phyloP scores from a whole-genome alignment of 2,329 filamentous ascomycete genomes.

The Botrytis byssoidea region DNA sequence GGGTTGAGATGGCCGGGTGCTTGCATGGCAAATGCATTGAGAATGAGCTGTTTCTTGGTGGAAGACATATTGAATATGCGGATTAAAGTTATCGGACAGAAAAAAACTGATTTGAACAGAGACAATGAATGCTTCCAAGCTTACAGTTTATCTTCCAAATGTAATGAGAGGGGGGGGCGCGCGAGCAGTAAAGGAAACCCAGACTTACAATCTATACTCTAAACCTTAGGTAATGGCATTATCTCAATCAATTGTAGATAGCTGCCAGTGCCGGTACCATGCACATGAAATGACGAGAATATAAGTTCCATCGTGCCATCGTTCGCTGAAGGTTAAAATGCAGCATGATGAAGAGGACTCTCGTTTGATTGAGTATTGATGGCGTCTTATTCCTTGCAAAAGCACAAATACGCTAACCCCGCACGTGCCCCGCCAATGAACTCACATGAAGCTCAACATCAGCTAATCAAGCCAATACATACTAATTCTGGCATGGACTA shows the following conservation, averaged over 20 bases:
- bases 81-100: background rate
- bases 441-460: background rate
- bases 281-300: slow-evolving; percentile 4
- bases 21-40: slow-evolving; percentile 52
- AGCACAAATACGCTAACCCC: slow-evolving; percentile 10
- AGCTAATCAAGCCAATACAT: background rate
- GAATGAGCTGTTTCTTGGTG: slow-evolving; percentile 46
- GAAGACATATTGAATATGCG: slow-evolving; percentile 24
- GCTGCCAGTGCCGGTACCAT: background rate
- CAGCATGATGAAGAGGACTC: background rate
- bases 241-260: background rate
- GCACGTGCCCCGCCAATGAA: slow-evolving; percentile 8
- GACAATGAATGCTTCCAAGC: background rate
- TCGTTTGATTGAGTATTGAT: slow-evolving; percentile 28
- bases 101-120: background rate
- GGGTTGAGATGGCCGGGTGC: slow-evolving; percentile 53
- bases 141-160: background rate
- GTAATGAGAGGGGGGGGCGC: background rate
- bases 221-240: slow-evolving; percentile 2
- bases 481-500: background rate
- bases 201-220: slow-evolving; percentile 3
- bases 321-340: slow-evolving; percentile 3
- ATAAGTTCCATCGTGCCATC: slow-evolving; percentile 5
- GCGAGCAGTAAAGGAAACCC: background rate
- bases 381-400: slow-evolving; percentile 26